Base-by-base conservation (phyloP, 805 yeast species). In the Starmerella floricola region DNA sequence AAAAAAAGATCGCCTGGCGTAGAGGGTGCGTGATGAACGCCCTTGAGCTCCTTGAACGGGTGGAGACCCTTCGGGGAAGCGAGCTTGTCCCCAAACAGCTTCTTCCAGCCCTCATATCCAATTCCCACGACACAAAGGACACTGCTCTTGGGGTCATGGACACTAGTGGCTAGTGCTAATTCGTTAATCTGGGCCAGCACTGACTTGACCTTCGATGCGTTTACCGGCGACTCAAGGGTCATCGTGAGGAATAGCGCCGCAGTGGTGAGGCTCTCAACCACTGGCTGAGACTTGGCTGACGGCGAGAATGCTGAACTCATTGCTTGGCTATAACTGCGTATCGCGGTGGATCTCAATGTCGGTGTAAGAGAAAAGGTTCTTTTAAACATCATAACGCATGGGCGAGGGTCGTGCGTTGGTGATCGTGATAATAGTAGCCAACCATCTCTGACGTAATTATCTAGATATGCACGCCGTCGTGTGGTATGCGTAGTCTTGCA, bases 1-100 rank as follows among this genome's bases (percentile, higher is more conserved):
- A 52, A 51, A 17, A 52, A 34, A 10, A 52, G 42, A 24, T 52
- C 55, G 5, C 55, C 55, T 4, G 55, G 55, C 15, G 55, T 51
- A 11, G 55, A 42, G 10, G 50, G 50, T 5, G 55, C 55, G 31
- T 44, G 49, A 17, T 36, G 33, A 4, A 31, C 48, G 17, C 55
- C 55, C 15, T 52, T 49, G 17, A 51, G 6, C 30, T 37, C 51
- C 30, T 34, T 41, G 45, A 52, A 51, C 12, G 53, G 47, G 36
- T 52, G 55, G 20, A 52, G 48, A 33, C 50, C 52, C 31, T 42
- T 39, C 1, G 55, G 55, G 11, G 42, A 34, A 10, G 48, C 45
- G 21, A 18, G 32, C 24, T 27, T 33, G 12, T 28, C 36, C 16
- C 31, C 31, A 33, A 41, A 42, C 18, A 52, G 29, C 6, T 19